Evolutionary conservation across 352 stramenopile genomes (phyloP), one percentile per base, ranked within the genome.

Genomic region (Aphanomyces euteiches): DNA sequence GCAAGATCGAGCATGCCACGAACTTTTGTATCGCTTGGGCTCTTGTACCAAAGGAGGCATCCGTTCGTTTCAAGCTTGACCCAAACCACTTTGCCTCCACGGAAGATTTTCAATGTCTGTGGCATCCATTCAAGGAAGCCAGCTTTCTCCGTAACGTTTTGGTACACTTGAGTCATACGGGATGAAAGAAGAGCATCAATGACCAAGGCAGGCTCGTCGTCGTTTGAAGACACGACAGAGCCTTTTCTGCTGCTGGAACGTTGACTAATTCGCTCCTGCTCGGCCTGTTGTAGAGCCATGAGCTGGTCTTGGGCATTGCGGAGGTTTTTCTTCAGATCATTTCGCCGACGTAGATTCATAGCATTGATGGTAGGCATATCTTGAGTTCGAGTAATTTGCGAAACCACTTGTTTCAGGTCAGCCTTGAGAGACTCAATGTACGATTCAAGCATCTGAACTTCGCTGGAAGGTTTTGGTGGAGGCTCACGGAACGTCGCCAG

Each of bases 241-340:
- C 60, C 10, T 37, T 41, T 67, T 57, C 17, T 38, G 60, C 19
- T 67, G 36, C 28, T 67, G 28, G 28, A 28, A 28, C 28, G 28
- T 28, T 28, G 28, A 28, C 28, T 28, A 28, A 28, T 28, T 28
- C 28, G 28, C 28, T 28, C 28, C 2, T 28, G 28, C 28, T 28
- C 28, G 28, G 28, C 28, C 28, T 28, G 28, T 48, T 5, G 8
- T 19, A 61, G 54, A n/a, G 53, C 64, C 12, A 61, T 8, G 21
- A 70, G 47, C 40, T 70, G 43, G 39, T 70, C 64, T 50, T 70
- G 64, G 4, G 64, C 64, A 5, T 38, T 43, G 36, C 37, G 39
- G 17, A 70, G 54, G 39, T 70, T 70, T n/a, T 60, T 60, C 64
- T 70, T 70, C 40, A 70, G 47, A 19, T 70, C 64, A 15, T 61